These are phyloP conservation scores for Eragrostis nindensis DNA, from an alignment of 176 grass and related monocot species.

Conservation along the genomic window DNA sequence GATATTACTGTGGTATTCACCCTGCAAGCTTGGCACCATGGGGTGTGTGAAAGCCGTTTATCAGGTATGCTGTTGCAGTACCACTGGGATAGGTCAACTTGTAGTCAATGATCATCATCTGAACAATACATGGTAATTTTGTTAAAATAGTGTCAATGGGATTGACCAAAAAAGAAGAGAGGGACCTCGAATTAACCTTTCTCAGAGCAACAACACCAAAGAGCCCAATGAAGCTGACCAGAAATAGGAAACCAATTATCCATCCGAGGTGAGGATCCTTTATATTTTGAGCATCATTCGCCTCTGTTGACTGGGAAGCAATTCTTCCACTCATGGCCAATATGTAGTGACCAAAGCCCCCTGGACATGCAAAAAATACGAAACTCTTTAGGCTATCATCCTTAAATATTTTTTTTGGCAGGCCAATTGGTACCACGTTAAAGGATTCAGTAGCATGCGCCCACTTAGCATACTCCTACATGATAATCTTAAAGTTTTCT, in stretches of 20 bases:
- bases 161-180: neutral
- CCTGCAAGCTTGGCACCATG: constrained; percentile 62
- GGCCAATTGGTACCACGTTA: neutral
- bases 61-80: constrained; percentile 83
- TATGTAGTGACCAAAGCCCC: constrained; percentile 62
- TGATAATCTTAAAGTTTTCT: neutral
- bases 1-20: constrained; percentile 29
- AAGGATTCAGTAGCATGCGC: neutral
- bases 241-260: constrained; percentile 60
- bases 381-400: neutral
- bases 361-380: constrained; percentile 11
- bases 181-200: constrained; percentile 35
- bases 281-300: constrained; percentile 53
- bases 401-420: neutral
- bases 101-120: constrained; percentile 92
- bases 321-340: constrained; percentile 52
- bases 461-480: neutral
- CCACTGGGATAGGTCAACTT: constrained; percentile 86
- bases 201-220: constrained; percentile 57
- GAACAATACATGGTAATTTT: neutral
- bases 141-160: neutral
- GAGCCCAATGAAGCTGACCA: constrained; percentile 61
- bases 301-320: constrained; percentile 53
- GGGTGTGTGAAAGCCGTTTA: constrained; percentile 88
- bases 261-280: constrained; percentile 56